These are phyloP conservation scores for Draba incana DNA, from an alignment of 345 rosid genomes.

Conservation along the genomic window DNA sequence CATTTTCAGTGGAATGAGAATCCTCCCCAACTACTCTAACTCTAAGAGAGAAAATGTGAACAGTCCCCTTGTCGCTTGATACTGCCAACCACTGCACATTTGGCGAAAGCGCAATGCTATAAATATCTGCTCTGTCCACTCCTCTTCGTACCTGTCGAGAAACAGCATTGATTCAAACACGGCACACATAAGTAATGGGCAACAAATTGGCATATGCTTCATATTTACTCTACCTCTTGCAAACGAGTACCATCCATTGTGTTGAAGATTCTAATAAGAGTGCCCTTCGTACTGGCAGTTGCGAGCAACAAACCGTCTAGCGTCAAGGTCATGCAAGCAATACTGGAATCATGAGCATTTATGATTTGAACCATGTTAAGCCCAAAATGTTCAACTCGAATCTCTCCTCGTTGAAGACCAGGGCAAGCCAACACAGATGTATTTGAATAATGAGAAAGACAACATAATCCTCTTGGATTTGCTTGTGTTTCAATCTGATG, in stretches of 20 bases:
- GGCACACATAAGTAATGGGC: neutral
- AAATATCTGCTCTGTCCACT: conserved; percentile 80
- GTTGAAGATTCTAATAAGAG: conserved; percentile 87
- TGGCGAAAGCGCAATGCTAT: conserved; percentile 72
- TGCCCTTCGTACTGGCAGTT: conserved; percentile 86
- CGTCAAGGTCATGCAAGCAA: conserved; percentile 80
- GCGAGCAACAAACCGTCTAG: conserved; percentile 89
- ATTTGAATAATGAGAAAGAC: conserved; percentile 75
- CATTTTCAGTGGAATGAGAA: conserved; percentile 51
- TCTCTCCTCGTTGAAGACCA: conserved; percentile 72
- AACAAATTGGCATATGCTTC: conserved; percentile 10
- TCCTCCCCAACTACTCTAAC: conserved; percentile 78
- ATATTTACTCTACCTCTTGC: conserved; percentile 66
- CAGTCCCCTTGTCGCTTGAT: conserved; percentile 86
- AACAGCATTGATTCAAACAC: conserved; percentile 4
- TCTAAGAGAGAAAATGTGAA: conserved; percentile 83
- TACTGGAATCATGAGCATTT: conserved; percentile 71
- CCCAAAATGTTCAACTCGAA: conserved; percentile 80
- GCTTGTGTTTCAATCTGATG: conserved; percentile 83
- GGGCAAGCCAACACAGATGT: conserved; percentile 85
- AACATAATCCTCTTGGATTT: conserved; percentile 83
- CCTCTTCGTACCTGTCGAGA: conserved; percentile 79
- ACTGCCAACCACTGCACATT: conserved; percentile 87
- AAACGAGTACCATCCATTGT: conserved; percentile 86
- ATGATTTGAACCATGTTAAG: conserved; percentile 67